Base-by-base conservation (phyloP, 2,329 filamentous ascomycete species). In the Clarireedia monteithiana region DNA sequence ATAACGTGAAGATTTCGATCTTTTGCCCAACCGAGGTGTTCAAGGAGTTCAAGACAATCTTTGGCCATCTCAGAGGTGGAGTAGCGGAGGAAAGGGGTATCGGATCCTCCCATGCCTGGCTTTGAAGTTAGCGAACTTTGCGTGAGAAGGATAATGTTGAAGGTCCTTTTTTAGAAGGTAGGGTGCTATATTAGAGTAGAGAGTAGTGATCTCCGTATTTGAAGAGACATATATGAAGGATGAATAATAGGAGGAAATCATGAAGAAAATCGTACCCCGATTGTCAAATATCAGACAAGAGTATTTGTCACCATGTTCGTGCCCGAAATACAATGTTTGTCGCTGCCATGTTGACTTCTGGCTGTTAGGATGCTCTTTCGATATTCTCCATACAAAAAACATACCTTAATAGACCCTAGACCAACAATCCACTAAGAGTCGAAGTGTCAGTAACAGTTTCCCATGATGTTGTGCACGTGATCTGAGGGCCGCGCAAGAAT, bases 51-150 rank as follows among this genome's bases (percentile, higher is more conserved):
- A 61, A 91, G 67, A 24, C 81, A 71, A 72, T 96, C 91, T 58
- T 77, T 80, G 23, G 91, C 91, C 90, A 96, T 95, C 64, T 89
- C 86, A 40, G 80, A 85, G 2, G 90, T 94, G 30, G 86, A 86
- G 75, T 95, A 96, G 44, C 89, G 82, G 64, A 80, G 76, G 23
- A 88, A 68, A 0, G 91, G 91, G 70, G 88, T 91, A 72, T 88
- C 87, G 49, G 86, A 90, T 59, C 80, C 79, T 56, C 91, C 91
- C 67, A 95, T 86, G 60, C 91, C 67, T 68, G 27, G 6, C 17
- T 48, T 48, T 46, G 9, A 34, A 20, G 15, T 40, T 40, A 40
- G 38, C 15, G 14, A 20, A 20, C 20, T 20, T 20, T 20, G 20
- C 20, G 6, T 15, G 38, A 40, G 38, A 40, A 40, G 38, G 38